These are phyloP conservation scores for Wallacemonas sp. DNA, from an alignment of 208 protist species.

Conservation along the genomic window DNA sequence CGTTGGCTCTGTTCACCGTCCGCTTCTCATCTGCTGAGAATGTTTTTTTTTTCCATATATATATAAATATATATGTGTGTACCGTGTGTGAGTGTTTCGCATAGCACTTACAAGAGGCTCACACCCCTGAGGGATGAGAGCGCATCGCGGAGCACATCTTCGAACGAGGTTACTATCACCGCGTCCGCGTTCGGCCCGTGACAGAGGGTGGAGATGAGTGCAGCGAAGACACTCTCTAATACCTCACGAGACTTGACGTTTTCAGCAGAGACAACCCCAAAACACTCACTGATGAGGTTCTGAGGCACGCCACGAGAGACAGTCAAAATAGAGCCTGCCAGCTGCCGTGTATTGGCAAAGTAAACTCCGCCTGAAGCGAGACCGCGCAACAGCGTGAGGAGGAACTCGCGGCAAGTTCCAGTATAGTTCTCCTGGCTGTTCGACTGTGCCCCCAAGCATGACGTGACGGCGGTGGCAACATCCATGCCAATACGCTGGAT, in stretches of 20 bases:
- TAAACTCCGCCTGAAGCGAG: conserved; percentile 26
- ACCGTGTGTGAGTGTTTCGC: too few species aligned
- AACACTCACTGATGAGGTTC: conserved; percentile 9
- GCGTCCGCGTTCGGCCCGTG: too few species aligned
- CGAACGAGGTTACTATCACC: too few species aligned
- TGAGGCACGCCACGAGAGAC: conserved; percentile 22
- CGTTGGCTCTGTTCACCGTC: too few species aligned
- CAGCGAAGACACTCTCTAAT: conserved; percentile 22
- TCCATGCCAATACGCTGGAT: conserved; percentile 67
- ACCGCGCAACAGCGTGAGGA: conserved; percentile 24
- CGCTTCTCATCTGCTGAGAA: too few species aligned
- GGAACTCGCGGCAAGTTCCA: conserved; percentile 18
- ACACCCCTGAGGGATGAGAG: conserved; percentile 36
- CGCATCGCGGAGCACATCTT: conserved; percentile 38
- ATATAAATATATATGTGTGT: too few species aligned
- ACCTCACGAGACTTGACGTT: conserved; percentile 18
- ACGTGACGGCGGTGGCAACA: conserved; percentile 42
- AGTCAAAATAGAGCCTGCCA: conserved; percentile 18
- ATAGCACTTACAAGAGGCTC: conserved; percentile 27
- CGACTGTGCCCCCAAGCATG: conserved; percentile 32
- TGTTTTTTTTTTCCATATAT: too few species aligned
- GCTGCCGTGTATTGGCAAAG: conserved; percentile 18
- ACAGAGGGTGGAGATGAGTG: too few species aligned
- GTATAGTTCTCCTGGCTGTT: conserved; percentile 13
- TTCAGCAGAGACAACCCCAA: conserved; percentile 21